phyloP scores from a whole-genome alignment of 2,329 filamentous ascomycete species.

The Fusarium denticulatum region DNA sequence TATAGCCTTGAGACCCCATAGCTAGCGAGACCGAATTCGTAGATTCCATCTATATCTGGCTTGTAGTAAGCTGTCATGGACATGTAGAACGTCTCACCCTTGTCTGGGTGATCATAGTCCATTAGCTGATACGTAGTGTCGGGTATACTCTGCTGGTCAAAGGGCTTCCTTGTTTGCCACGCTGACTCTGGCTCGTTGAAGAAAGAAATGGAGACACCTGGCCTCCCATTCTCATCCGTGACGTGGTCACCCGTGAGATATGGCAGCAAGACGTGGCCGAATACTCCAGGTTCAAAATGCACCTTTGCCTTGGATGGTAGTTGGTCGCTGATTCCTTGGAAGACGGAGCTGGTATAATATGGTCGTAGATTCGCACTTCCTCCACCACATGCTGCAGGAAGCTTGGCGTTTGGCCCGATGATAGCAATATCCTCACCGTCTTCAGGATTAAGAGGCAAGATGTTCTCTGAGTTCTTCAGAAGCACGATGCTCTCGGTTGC shows the following conservation, averaged over 20 bases:
- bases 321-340: constrained; percentile 43
- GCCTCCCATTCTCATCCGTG: not conserved
- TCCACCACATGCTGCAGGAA: constrained; percentile 46
- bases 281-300: constrained; percentile 23
- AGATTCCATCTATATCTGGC: constrained; percentile 30
- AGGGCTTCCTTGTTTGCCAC: not conserved
- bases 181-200: constrained; percentile 17
- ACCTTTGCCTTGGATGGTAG: not conserved
- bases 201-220: constrained; percentile 13
- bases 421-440: constrained; percentile 56
- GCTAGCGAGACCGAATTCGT: constrained; percentile 47
- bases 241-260: constrained; percentile 11
- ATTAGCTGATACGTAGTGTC: constrained; percentile 42
- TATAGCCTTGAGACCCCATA: constrained; percentile 47
- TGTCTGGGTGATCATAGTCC: constrained; percentile 40
- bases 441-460: constrained; percentile 59
- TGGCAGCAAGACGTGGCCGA: constrained; percentile 12
- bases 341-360: constrained; percentile 46
- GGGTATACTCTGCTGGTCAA: constrained; percentile 37
- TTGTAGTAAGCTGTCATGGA: constrained; percentile 34
- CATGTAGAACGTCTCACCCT: constrained; percentile 30
- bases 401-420: constrained; percentile 64
- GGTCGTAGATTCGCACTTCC: constrained; percentile 47
- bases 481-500: constrained; percentile 63
- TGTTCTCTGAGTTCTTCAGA: constrained; percentile 68